Conservation (phyloP, 371 early-diverging fungal genomes). For the Lichtheimia ramosa region DNA sequence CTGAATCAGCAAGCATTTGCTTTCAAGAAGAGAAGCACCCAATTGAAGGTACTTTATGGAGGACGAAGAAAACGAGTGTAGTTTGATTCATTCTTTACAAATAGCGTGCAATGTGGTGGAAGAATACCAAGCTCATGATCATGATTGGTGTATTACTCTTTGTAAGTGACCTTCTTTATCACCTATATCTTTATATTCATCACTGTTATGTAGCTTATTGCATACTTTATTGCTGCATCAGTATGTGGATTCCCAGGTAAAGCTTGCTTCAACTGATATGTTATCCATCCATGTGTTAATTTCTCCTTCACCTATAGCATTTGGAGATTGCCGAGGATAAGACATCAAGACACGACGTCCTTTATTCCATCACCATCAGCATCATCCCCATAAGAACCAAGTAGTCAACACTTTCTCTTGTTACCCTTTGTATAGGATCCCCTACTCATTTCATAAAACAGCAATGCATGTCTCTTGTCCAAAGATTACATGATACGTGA, state of each 20-base stretch:
- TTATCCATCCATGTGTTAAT: too few relatives aligned
- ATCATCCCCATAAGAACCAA: too few relatives aligned
- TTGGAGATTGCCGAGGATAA: constrained; percentile 20
- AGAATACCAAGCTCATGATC: constrained; percentile 81
- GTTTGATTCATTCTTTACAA: neutral
- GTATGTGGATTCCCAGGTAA: constrained; percentile 82
- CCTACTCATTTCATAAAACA: too few relatives aligned
- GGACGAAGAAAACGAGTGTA: neutral
- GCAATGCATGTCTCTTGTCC: too few relatives aligned
- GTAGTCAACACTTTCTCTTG: too few relatives aligned
- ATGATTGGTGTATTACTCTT: constrained; percentile 67
- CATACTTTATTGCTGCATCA: constrained; percentile 66
- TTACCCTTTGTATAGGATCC: too few relatives aligned
- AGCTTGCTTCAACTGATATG: neutral
- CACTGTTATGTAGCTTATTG: constrained; percentile 49
- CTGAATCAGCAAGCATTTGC: constrained; percentile 88
- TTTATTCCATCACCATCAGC: too few relatives aligned
- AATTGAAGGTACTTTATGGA: constrained; percentile 60
- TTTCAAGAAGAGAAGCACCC: constrained; percentile 87
- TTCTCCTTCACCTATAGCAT: constrained; percentile 16
- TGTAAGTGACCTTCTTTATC: constrained; percentile 44
- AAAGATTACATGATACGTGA: too few relatives aligned
- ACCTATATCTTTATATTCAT: neutral
- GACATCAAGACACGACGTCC: too few relatives aligned
- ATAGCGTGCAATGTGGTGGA: constrained; percentile 91